Conservation (phyloP, 768 basidiomycete species). For the Chiua virens region DNA sequence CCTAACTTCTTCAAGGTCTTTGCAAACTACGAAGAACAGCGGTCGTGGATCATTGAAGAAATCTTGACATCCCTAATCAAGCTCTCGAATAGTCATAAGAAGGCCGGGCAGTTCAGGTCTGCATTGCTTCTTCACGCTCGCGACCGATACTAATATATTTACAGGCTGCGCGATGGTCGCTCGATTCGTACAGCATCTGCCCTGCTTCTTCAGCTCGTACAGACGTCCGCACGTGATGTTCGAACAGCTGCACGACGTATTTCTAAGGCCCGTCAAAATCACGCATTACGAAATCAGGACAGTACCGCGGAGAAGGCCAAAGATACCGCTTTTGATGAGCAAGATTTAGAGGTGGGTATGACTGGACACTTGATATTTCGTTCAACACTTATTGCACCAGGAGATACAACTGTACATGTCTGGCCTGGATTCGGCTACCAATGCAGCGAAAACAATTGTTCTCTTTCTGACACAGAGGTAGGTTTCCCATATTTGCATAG, state of each 20-base stretch:
- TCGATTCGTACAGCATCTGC: slow-evolving; percentile 95
- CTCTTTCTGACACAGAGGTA: slow-evolving; percentile 71
- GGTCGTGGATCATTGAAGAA: slow-evolving; percentile 98
- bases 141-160: neutral
- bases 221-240: slow-evolving; percentile 91
- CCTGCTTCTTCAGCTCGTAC: slow-evolving; percentile 91
- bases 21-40: slow-evolving; percentile 85
- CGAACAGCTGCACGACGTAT: slow-evolving; percentile 64
- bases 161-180: slow-evolving; percentile 85
- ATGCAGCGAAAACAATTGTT: slow-evolving; percentile 82
- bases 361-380: neutral
- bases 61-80: slow-evolving; percentile 89
- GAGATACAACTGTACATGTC: slow-evolving; percentile 71
- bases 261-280: slow-evolving; percentile 60
- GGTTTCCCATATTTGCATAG: neutral
- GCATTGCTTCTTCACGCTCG: slow-evolving; percentile 17
- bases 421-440: slow-evolving; percentile 78
- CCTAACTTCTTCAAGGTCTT: slow-evolving; percentile 63
- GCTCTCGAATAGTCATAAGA: slow-evolving; percentile 85
- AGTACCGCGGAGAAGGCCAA: slow-evolving; percentile 48
- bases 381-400: slow-evolving; percentile 33
- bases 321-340: slow-evolving; percentile 63
- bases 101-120: slow-evolving; percentile 85
- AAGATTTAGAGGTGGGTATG: slow-evolving; percentile 56
- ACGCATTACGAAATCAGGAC: slow-evolving; percentile 63